These are phyloP conservation scores for Starmera stellimalicola DNA, from an alignment of 1,139 yeast genomes.

Conservation along the genomic window DNA sequence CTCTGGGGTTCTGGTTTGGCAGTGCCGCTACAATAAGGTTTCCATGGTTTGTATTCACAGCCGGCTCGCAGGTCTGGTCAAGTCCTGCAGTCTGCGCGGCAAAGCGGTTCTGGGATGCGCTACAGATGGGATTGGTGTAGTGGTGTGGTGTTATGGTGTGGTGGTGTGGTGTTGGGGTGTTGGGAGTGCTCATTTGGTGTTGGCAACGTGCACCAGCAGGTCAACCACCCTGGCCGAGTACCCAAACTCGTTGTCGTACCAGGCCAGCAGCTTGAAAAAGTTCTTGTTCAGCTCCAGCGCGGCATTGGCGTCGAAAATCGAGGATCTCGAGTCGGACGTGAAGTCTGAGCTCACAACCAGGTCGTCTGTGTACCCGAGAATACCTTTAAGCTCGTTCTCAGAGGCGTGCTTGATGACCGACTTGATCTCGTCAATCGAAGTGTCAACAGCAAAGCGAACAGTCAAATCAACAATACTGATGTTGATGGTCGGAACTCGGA, in stretches of 20 bases:
- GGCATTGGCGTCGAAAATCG: constrained; percentile 79
- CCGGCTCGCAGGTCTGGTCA: too few species aligned
- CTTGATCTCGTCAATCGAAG: constrained; percentile 70
- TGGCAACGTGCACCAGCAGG: constrained; percentile 66
- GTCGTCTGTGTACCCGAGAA: constrained; percentile 77
- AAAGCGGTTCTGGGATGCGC: too few species aligned
- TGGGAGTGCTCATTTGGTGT: too few species aligned
- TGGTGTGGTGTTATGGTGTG: too few species aligned
- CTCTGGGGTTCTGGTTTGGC: too few species aligned
- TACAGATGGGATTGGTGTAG: too few species aligned
- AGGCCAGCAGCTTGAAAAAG: constrained; percentile 77
- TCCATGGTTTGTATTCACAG: too few species aligned
- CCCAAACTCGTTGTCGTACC: constrained; percentile 91
- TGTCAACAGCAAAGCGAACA: constrained; percentile 56
- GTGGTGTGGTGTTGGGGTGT: too few species aligned
- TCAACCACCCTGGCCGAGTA: constrained; percentile 90
- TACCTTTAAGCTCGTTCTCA: constrained; percentile 63
- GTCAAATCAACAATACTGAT: constrained; percentile 75
- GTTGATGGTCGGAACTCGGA: constrained; percentile 83
- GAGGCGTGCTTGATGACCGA: constrained; percentile 63
- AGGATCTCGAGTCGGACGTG: constrained; percentile 68
- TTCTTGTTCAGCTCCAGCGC: constrained; percentile 77
- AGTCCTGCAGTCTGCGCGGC: too few species aligned
- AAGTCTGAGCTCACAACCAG: constrained; percentile 83
- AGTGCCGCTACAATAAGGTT: too few species aligned